Evolutionary conservation across 495 filamentous ascomycete species (phyloP).

Genomic region (Talaromyces stipitatus): DNA sequence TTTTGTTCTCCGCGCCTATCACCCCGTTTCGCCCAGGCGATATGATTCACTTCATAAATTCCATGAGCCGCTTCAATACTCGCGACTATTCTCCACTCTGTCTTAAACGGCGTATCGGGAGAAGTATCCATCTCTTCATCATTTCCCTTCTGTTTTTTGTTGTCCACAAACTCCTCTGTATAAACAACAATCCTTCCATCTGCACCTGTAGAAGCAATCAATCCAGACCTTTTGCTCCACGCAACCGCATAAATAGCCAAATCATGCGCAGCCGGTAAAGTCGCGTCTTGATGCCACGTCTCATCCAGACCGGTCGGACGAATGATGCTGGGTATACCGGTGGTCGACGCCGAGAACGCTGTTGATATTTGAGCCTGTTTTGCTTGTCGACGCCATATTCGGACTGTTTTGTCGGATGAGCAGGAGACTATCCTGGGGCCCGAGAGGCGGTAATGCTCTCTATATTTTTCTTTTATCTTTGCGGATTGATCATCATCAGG

Average conservation of each 20-base stretch:
- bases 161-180: slow-evolving; percentile 42
- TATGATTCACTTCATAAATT: slow-evolving; percentile 88
- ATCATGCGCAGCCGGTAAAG: slow-evolving; percentile 68
- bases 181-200: slow-evolving; percentile 84
- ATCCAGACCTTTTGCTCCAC: slow-evolving; percentile 69
- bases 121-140: slow-evolving; percentile 32
- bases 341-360: slow-evolving; percentile 19
- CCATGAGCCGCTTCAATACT: slow-evolving; percentile 67
- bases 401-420: slow-evolving; percentile 69
- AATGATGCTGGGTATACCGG: slow-evolving; percentile 72
- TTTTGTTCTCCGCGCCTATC: slow-evolving; percentile 33
- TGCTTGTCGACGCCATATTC: slow-evolving; percentile 65
- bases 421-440: slow-evolving; percentile 66
- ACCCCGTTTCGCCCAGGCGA: slow-evolving; percentile 58
- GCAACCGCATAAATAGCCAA: slow-evolving; percentile 69
- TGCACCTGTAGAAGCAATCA: slow-evolving; percentile 75
- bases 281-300: slow-evolving; percentile 66
- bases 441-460: slow-evolving; percentile 31
- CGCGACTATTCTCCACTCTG: slow-evolving; percentile 62
- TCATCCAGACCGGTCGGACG: slow-evolving; percentile 62
- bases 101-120: slow-evolving; percentile 16
- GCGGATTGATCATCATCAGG: background rate
- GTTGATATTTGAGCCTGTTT: slow-evolving; percentile 29
- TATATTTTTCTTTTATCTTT: slow-evolving; percentile 26
- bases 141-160: slow-evolving; percentile 16